phyloP scores from a whole-genome alignment of 2,329 filamentous ascomycete species.

The Magnaporthiopsis incrustans region DNA sequence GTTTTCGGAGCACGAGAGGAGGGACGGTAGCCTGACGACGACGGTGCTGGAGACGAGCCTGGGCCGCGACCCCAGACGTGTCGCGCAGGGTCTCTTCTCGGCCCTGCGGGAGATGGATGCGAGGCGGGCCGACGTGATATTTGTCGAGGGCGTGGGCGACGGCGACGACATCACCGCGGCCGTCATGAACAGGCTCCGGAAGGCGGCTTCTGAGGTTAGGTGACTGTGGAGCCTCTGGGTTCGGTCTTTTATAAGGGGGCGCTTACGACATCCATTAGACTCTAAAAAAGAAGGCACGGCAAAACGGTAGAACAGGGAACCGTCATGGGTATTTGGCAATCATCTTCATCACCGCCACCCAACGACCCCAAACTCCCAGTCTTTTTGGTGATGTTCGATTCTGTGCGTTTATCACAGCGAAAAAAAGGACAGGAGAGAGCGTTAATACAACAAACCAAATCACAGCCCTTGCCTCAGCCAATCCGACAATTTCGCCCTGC shows the following conservation, averaged over 20 bases:
- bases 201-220: conserved; percentile 60
- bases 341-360: background rate
- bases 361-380: conserved; percentile 17
- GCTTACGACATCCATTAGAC: conserved; percentile 10
- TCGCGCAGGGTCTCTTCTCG: conserved; percentile 83
- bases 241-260: background rate
- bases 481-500: conserved; percentile 84
- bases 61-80: conserved; percentile 60
- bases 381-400: conserved; percentile 8
- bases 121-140: conserved; percentile 70
- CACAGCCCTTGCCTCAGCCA: conserved; percentile 78
- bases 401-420: no score
- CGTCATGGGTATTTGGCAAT: background rate
- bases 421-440: conserved; percentile 5
- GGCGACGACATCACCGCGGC: conserved; percentile 77
- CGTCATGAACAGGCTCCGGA: conserved; percentile 75
- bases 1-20: conserved; percentile 30
- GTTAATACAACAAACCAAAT: conserved; percentile 14
- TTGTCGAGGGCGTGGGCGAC: conserved; percentile 80
- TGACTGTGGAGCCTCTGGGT: conserved; percentile 8
- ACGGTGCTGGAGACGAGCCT: conserved; percentile 63
- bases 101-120: conserved; percentile 79
- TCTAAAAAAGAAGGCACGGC: conserved; percentile 18
- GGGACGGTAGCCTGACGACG: conserved; percentile 26
- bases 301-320: background rate